Percentiles rank a stretch among this genome's conserved stretches.
These are phyloP conservation scores for Boletus subparvulus DNA, from an alignment of 768 basidiomycete species.

Conservation along the genomic window DNA sequence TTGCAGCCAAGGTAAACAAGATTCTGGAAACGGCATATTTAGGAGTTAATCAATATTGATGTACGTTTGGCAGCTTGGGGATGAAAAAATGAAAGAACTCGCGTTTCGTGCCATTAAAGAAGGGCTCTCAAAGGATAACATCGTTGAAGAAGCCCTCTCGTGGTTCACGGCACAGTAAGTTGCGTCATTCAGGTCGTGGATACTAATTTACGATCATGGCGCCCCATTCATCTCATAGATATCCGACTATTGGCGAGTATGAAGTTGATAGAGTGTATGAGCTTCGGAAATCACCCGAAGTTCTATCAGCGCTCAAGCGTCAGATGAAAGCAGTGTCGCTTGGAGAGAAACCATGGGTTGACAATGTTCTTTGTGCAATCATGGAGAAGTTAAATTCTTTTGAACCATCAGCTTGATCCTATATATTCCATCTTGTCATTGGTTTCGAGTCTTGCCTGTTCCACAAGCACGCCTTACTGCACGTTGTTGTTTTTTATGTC, in stretches of 20 bases:
- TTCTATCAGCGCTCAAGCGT: conserved; percentile 19
- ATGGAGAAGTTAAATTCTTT: conserved; percentile 22
- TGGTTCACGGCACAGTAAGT: conserved; percentile 33
- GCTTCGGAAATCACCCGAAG: conserved; percentile 21
- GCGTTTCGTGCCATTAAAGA: conserved; percentile 25
- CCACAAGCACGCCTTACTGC: not conserved
- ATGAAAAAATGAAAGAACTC: conserved; percentile 27
- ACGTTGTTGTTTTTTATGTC: no score
- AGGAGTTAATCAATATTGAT: not conserved
- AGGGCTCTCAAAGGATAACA: conserved; percentile 23
- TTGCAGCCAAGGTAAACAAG: conserved; percentile 27
- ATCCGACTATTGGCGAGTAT: conserved; percentile 12
- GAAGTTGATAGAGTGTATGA: conserved; percentile 22
- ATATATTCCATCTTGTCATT: no score
- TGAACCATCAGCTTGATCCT: conserved; percentile 3
- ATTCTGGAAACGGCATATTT: conserved; percentile 14
- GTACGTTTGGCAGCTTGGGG: conserved; percentile 18
- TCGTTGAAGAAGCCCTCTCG: conserved; percentile 31
- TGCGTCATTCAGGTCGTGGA: not conserved
- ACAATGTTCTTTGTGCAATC: conserved; percentile 19
- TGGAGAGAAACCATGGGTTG: conserved; percentile 29
- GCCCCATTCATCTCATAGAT: conserved; percentile 7
- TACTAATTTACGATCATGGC: conserved; percentile 2
- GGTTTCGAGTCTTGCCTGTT: not conserved
- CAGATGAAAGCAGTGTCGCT: conserved; percentile 24